Percentiles rank a stretch among this genome's conserved stretches.
phyloP scores from a whole-genome alignment of 495 filamentous ascomycete genomes.

The Clohesyomyces aquaticus region DNA sequence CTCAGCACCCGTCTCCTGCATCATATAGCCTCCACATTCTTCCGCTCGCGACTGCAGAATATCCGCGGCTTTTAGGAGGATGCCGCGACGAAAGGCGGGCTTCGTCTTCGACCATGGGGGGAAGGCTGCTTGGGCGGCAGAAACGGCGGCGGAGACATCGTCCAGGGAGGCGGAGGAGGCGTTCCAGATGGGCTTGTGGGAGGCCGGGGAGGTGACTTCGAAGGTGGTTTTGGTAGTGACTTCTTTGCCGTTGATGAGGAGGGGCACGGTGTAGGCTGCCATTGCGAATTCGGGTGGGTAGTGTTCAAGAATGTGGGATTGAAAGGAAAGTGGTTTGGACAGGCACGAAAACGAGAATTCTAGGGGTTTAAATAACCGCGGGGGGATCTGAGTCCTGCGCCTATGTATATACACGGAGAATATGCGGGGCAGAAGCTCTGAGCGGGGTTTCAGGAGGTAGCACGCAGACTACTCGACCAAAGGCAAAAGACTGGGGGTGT shows the following conservation, averaged over 20 bases:
- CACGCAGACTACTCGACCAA: no score
- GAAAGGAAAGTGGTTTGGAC: no score
- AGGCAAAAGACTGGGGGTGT: no score
- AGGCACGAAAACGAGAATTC: no score
- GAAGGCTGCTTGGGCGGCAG: conserved; percentile 70
- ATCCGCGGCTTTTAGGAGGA: conserved; percentile 72
- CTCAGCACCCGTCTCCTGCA: conserved; percentile 69
- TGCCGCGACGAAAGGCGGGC: conserved; percentile 65
- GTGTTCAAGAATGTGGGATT: not conserved
- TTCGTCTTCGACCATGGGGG: conserved; percentile 69
- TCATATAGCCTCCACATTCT: conserved; percentile 66
- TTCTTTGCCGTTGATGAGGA: conserved; percentile 75
- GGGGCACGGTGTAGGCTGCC: conserved; percentile 57
- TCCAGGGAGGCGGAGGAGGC: conserved; percentile 64
- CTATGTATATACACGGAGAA: not conserved
- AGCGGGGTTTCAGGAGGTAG: not conserved
- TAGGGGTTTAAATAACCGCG: no score
- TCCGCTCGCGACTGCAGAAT: conserved; percentile 65
- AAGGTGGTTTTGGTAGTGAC: conserved; percentile 63
- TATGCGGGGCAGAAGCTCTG: not conserved
- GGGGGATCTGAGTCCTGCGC: no score
- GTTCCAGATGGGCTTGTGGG: conserved; percentile 63
- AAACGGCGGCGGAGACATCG: conserved; percentile 65
- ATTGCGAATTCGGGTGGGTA: not conserved
- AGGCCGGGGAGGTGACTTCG: conserved; percentile 66